phyloP scores from a whole-genome alignment of 1,284 basidiomycete genomes.

The Wolfiporia cocos region DNA sequence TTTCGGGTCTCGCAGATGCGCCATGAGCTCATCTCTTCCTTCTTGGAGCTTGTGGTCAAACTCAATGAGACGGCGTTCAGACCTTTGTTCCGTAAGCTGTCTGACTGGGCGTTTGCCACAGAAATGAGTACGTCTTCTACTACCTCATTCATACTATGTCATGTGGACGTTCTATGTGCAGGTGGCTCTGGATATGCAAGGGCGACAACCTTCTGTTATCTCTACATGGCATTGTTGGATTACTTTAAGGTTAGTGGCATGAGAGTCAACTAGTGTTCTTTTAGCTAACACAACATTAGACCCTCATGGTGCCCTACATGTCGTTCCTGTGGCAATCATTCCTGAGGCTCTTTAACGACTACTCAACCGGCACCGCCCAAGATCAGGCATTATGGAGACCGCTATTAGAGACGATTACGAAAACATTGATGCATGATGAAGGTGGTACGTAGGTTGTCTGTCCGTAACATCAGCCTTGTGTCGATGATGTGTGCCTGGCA shows the following conservation, averaged over 20 bases:
- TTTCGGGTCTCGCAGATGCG: slow-evolving; percentile 37
- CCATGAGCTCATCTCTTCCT: slow-evolving; percentile 59
- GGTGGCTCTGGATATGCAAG: slow-evolving; percentile 31
- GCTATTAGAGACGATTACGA: slow-evolving; percentile 58
- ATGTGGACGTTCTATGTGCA: not conserved
- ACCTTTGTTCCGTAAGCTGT: slow-evolving; percentile 87
- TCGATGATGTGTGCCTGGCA: slow-evolving; percentile 21
- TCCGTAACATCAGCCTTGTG: too few relatives aligned
- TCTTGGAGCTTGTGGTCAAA: slow-evolving; percentile 87
- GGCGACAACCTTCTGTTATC: slow-evolving; percentile 66
- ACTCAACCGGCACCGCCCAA: slow-evolving; percentile 26
- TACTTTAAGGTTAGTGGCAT: slow-evolving; percentile 70
- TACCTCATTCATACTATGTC: not conserved
- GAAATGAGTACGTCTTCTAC: slow-evolving; percentile 37
- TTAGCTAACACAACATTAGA: slow-evolving; percentile 32
- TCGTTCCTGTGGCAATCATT: slow-evolving; percentile 69
- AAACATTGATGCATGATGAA: slow-evolving; percentile 77
- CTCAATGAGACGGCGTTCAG: slow-evolving; percentile 92
- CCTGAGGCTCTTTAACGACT: slow-evolving; percentile 57
- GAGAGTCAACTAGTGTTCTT: slow-evolving; percentile 8
- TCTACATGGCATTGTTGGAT: slow-evolving; percentile 69
- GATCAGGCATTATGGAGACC: slow-evolving; percentile 57
- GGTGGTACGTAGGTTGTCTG: slow-evolving; percentile 47
- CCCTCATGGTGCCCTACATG: slow-evolving; percentile 89
- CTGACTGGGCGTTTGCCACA: slow-evolving; percentile 89